Conservation (phyloP, 768 basidiomycete species). For the Lactarius deliciosus region DNA sequence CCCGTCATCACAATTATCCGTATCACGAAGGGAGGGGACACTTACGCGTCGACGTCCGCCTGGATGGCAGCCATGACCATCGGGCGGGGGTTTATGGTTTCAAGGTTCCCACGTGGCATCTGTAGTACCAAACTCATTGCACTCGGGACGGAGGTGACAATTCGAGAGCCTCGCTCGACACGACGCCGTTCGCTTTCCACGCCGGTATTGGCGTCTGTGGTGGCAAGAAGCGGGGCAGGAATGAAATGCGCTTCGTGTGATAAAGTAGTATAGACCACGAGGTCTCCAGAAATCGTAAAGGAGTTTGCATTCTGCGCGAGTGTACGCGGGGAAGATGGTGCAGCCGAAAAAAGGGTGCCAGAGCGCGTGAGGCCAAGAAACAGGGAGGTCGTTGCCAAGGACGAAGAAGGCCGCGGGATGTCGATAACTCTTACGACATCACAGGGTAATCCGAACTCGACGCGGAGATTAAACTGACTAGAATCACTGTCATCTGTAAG, state of each 20-base stretch:
- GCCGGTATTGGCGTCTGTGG: slow-evolving; percentile 5
- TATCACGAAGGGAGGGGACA: slow-evolving; percentile 24
- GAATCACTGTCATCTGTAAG: slow-evolving; percentile 15
- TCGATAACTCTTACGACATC: slow-evolving; percentile 16
- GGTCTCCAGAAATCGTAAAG: slow-evolving; percentile 68
- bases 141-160: slow-evolving; percentile 85
- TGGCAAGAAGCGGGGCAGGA: slow-evolving; percentile 45
- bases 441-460: slow-evolving; percentile 22
- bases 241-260: slow-evolving; percentile 79
- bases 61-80: slow-evolving; percentile 84
- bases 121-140: slow-evolving; percentile 89
- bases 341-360: slow-evolving; percentile 15
- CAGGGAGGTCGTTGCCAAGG: background rate
- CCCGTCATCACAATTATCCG: background rate
- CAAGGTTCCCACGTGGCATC: slow-evolving; percentile 97
- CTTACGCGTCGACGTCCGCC: slow-evolving; percentile 71
- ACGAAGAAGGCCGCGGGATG: background rate
- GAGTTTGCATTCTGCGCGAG: slow-evolving; percentile 65
- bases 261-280: slow-evolving; percentile 82
- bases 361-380: slow-evolving; percentile 25
- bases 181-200: slow-evolving; percentile 65
- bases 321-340: slow-evolving; percentile 25
- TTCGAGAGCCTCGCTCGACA: slow-evolving; percentile 86
- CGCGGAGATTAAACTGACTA: slow-evolving; percentile 1
- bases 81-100: slow-evolving; percentile 91